Conservation (phyloP, 139 green algal genomes). For the Chlamydomonas asymmetrica region DNA sequence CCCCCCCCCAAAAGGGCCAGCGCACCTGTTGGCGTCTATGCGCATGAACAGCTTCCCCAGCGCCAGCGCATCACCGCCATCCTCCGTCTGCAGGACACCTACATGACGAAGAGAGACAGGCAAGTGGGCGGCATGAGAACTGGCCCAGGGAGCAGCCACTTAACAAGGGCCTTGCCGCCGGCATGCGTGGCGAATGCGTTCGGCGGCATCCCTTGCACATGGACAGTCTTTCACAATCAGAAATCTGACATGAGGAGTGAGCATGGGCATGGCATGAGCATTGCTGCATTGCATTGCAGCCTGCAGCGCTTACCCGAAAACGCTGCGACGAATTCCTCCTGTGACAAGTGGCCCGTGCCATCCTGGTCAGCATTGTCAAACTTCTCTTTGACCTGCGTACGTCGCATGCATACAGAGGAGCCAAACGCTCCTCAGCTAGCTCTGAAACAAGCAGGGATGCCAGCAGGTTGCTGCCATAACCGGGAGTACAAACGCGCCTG, state of each 20-base stretch:
- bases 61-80: conserved; percentile 47
- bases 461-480: no score
- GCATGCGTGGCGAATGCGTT: neutral
- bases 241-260: neutral
- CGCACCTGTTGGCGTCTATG: conserved; percentile 73
- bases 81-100: conserved; percentile 59
- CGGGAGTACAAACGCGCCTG: no score
- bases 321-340: conserved; percentile 64
- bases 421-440: no score
- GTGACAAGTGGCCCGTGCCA: conserved; percentile 48
- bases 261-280: neutral
- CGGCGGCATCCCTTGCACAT: no score
- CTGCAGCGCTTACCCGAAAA: conserved; percentile 40
- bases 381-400: conserved; percentile 47
- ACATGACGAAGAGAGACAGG: no score
- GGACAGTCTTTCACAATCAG: neutral
- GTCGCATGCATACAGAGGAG: no score
- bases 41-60: conserved; percentile 65
- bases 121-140: neutral
- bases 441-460: no score
- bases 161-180: neutral
- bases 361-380: conserved; percentile 63
- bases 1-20: no score
- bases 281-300: neutral
- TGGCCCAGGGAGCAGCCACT: neutral